Evolutionary conservation across 2,329 filamentous ascomycete genomes (phyloP), one percentile per base, ranked within the genome.

Genomic region (Apiospora marii): DNA sequence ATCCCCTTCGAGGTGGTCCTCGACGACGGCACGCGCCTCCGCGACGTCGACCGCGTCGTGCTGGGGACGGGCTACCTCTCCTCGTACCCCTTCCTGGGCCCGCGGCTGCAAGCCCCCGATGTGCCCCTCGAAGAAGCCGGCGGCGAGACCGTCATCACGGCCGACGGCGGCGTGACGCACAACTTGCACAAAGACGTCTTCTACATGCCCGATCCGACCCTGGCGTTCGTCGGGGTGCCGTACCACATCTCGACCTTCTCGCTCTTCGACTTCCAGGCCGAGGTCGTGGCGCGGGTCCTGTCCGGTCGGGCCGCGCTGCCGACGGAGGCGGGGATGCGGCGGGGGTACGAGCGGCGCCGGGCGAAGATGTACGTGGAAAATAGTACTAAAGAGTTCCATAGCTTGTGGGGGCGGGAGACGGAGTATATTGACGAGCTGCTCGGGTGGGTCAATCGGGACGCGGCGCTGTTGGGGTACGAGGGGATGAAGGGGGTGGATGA

Each of bases 131-230:
- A 86, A 1, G 77, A 88, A 0, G 90, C 90, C 0, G 83, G 86
- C 49, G 85, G 89, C 0, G 82, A 79, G 0, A 80, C 89, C 0
- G 82, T 94, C 0, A 88, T 94, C 5, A 93, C 89, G 0, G 80
- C 85, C 0, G 90, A 93, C 64, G 92, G 92, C 1, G 86, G 85
- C 16, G 88, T 90, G 78, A 83, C 86, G 4, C 92, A 93, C 76
- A 93, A 93, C 75, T 82, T 93, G 1, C 89, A 93, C 83, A 89
- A 89, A 72, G 92, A 94, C 78, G 90, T 93, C 19, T 93, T 92
- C 78, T 93, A 93, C 80, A 92, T 93, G 61, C 86, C 87, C 0
- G 91, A 93, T 73, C 90, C 91, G 0, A 88, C 89, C 0, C 82
- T 93, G 0, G 83, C 85, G 0, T 93, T 93, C 74, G 83, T 93